Conservation (phyloP, 768 basidiomycete species). For the Leccinum longicurvipes region DNA sequence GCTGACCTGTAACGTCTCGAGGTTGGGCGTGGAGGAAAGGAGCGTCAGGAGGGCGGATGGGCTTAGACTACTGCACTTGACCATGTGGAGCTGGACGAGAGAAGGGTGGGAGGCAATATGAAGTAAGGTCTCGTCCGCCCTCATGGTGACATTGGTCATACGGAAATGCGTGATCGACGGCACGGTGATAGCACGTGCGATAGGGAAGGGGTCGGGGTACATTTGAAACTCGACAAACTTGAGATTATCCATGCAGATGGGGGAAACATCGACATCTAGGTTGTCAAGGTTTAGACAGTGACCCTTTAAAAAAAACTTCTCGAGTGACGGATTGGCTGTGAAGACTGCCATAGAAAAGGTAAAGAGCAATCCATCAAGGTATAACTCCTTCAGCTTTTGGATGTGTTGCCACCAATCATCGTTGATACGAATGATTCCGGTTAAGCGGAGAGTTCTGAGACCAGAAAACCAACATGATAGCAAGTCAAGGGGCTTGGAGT, state of each 20-base stretch:
- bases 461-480: slow-evolving; percentile 3
- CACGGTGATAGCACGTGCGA: slow-evolving; percentile 25
- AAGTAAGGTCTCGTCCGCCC: slow-evolving; percentile 22
- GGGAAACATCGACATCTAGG: neutral
- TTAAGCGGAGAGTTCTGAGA: slow-evolving; percentile 25
- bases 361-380: neutral
- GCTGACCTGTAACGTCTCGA: slow-evolving; percentile 44
- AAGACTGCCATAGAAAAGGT: slow-evolving; percentile 13
- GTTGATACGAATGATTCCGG: slow-evolving; percentile 3
- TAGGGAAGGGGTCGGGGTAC: neutral
- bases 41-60: slow-evolving; percentile 25
- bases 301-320: slow-evolving; percentile 11
- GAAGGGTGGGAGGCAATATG: slow-evolving; percentile 19
- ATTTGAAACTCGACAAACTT: slow-evolving; percentile 34
- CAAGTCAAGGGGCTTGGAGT: neutral
- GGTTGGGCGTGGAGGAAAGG: slow-evolving; percentile 34
- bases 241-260: slow-evolving; percentile 32
- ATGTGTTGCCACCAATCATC: slow-evolving; percentile 19
- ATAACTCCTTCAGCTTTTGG: slow-evolving; percentile 19
- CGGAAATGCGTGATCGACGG: slow-evolving; percentile 30
- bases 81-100: slow-evolving; percentile 42
- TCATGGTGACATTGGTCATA: slow-evolving; percentile 12
- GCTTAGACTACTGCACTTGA: slow-evolving; percentile 30
- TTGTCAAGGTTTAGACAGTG: too few relatives aligned
- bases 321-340: slow-evolving; percentile 23